Conservation (phyloP, 306 rosid genomes). For the Sicyos baderoa region DNA sequence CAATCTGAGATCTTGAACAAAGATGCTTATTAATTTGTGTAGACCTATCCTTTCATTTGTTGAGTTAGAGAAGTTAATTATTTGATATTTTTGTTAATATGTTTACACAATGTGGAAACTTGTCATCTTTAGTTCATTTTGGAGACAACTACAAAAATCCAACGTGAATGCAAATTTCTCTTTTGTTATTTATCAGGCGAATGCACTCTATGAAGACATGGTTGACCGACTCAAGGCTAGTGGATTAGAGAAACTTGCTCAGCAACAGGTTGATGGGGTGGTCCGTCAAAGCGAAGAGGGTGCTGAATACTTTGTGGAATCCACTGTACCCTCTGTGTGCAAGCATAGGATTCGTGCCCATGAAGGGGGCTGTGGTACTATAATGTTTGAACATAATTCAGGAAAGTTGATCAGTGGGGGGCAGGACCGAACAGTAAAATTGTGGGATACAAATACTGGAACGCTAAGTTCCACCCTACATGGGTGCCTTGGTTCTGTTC, state of each 20-base stretch:
- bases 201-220: slow-evolving; percentile 86
- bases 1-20: not conserved
- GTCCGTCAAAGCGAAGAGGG: slow-evolving; percentile 96
- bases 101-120: not conserved
- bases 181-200: slow-evolving; percentile 46
- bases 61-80: not conserved
- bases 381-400: slow-evolving; percentile 67
- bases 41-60: not conserved
- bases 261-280: slow-evolving; percentile 93
- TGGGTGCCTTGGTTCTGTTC: slow-evolving; percentile 92
- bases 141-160: not conserved
- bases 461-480: slow-evolving; percentile 44
- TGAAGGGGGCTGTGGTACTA: slow-evolving; percentile 91
- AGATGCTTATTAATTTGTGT: not conserved
- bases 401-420: slow-evolving; percentile 81
- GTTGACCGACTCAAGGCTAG: slow-evolving; percentile 62
- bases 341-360: slow-evolving; percentile 67
- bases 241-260: slow-evolving; percentile 82
- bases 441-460: slow-evolving; percentile 85
- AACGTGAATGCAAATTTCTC: slow-evolving; percentile 12
- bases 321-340: slow-evolving; percentile 60
- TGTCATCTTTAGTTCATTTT: not conserved
- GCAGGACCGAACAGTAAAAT: slow-evolving; percentile 75
- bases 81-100: not conserved
- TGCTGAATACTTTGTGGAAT: slow-evolving; percentile 75